A percentile compares a stretch with the other conserved stretches of the same genome.
Evolutionary conservation across 208 protist species (phyloP).

Genomic region (Acanthamoeba lenticulata): DNA sequence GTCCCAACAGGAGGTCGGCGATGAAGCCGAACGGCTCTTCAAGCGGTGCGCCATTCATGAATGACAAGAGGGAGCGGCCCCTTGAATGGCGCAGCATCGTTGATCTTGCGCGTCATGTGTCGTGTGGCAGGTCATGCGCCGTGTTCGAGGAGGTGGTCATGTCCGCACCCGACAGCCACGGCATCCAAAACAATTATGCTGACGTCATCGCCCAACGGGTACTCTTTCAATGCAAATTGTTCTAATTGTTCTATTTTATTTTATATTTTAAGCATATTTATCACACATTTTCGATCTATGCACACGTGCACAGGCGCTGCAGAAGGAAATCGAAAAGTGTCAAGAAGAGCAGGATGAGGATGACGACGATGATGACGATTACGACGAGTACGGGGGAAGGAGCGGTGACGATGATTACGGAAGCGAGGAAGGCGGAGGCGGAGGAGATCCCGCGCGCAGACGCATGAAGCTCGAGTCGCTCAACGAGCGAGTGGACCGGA

Average conservation of each 20-base stretch:
- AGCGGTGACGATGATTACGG: background rate
- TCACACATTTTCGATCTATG: too few species aligned
- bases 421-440: background rate
- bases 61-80: too few species aligned
- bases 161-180: background rate
- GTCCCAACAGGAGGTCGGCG: slow-evolving; percentile 36
- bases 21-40: slow-evolving; percentile 51
- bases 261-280: background rate
- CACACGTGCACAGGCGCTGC: slow-evolving; percentile 20
- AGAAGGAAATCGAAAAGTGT: slow-evolving; percentile 16
- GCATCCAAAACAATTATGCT: slow-evolving; percentile 38
- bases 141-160: background rate
- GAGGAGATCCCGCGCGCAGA: background rate
- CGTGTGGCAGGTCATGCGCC: background rate
- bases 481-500: background rate
- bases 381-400: background rate
- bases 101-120: background rate
- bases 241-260: background rate
- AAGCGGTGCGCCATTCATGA: background rate
- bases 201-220: background rate
- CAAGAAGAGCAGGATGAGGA: background rate
- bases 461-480: background rate
- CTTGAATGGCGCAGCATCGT: too few species aligned
- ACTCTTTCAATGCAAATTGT: background rate
- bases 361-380: background rate